A percentile compares a stretch with the other conserved stretches of the same genome.
Evolutionary conservation across 306 rosid genomes (phyloP).

Genomic region (Gleditsia sinensis): DNA sequence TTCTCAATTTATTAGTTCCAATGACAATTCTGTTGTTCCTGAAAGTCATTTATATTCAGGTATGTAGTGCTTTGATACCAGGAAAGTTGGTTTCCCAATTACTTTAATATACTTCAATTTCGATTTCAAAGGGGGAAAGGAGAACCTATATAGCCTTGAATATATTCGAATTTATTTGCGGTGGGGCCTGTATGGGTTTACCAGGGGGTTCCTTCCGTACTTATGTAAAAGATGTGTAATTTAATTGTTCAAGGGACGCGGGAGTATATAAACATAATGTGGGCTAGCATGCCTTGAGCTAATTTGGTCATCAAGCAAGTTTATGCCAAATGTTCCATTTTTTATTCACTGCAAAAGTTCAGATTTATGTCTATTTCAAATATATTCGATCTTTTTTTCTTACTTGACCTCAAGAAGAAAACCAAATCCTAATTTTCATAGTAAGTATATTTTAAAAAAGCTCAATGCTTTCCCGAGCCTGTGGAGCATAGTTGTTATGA

Average conservation of each 20-base stretch:
- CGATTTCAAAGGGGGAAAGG: conserved; percentile 28
- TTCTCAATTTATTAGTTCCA: conserved; percentile 47
- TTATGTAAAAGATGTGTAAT: neutral
- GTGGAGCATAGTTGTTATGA: neutral
- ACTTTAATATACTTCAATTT: conserved; percentile 11
- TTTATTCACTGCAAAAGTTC: neutral
- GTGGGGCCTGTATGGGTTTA: conserved; percentile 3
- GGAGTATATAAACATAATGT: neutral
- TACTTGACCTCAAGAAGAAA: neutral
- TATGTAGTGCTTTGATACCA: conserved; percentile 39
- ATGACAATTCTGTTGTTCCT: conserved; percentile 42
- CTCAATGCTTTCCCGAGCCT: neutral
- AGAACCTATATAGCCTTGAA: conserved; percentile 14
- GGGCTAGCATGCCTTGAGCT: conserved; percentile 4
- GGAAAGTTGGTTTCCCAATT: conserved; percentile 26
- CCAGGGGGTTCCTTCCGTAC: neutral
- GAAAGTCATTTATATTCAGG: conserved; percentile 56
- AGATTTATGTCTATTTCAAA: neutral
- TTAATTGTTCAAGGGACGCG: neutral
- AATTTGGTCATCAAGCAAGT: neutral
- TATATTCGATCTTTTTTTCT: neutral
- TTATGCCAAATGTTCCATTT: neutral
- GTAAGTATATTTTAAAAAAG: neutral
- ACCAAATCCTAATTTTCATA: neutral
- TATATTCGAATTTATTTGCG: neutral